Percentiles rank a stretch among this genome's conserved stretches.
These are phyloP conservation scores for Macrophomina tecta DNA, from an alignment of 2,329 filamentous ascomycete species.

Conservation along the genomic window DNA sequence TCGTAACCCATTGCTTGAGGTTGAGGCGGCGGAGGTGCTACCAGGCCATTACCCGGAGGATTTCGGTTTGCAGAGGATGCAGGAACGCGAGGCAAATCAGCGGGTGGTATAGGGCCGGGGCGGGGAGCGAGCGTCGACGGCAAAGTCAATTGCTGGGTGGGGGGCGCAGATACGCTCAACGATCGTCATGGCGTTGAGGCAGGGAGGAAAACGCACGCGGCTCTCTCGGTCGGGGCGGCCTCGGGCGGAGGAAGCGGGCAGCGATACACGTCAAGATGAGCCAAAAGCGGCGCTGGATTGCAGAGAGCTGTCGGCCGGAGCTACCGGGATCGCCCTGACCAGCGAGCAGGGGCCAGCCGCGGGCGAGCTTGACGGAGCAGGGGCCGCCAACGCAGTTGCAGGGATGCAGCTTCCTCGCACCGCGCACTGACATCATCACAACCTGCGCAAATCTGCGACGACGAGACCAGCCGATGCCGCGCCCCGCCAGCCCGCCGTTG, in stretches of 20 bases:
- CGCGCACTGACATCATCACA: conserved; percentile 17
- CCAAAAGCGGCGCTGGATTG: conserved; percentile 12
- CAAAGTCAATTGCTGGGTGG: conserved; percentile 1
- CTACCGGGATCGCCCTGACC: not conserved
- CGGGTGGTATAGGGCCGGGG: not conserved
- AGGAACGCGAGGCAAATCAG: not conserved
- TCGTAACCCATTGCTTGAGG: conserved; percentile 61
- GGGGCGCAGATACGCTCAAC: not conserved
- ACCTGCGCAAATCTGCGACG: not conserved
- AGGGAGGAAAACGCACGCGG: not conserved
- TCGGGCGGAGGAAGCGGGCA: not conserved
- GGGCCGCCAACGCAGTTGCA: not conserved
- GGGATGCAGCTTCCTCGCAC: not conserved
- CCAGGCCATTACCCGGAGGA: conserved; percentile 29
- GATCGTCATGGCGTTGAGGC: conserved; percentile 24
- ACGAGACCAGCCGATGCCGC: not conserved
- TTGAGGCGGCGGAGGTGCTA: conserved; percentile 13
- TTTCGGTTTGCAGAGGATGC: not conserved
- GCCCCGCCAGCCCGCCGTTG: conserved; percentile 4
- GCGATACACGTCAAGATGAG: conserved; percentile 5
- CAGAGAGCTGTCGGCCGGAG: not conserved
- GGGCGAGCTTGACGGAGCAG: not conserved
- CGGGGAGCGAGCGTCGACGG: not conserved
- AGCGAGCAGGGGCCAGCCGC: not conserved
- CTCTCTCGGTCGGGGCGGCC: not conserved